Base-by-base conservation (phyloP, 805 yeast genomes). In the Clavispora santaluciae region DNA sequence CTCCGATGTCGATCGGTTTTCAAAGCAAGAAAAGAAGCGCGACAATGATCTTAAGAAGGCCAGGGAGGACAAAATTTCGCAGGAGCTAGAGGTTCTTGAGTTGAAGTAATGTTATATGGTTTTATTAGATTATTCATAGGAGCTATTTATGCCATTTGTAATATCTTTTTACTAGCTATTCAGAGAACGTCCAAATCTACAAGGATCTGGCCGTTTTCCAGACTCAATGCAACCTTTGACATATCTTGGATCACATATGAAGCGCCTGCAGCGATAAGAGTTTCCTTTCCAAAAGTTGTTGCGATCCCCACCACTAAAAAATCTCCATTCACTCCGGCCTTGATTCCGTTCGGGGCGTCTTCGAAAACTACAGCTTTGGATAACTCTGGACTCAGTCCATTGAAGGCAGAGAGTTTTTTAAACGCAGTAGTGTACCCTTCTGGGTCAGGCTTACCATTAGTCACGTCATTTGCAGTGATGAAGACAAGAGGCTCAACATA, bases 1-100 rank as follows among this genome's bases (percentile, higher is more conserved):
- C 13, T 43, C 42, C 16, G 55, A 51, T 28, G 41, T 39, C 4
- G 52, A 49, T 15, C 34, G 53, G 5, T 51, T 51, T 21, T 40
- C 48, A 7, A 41, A 43, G 20, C 40, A 43, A 2, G 70, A 66
- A 25, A 67, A 65, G 43, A 59, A 59, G 41, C 57, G 72, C 38
- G 61, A 64, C 9, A 63, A 55, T 33, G 59, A 54, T 40, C 57
- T 65, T 35, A 64, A 61, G 41, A 68, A 67, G 47, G 72, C 66
- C 13, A 55, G 73, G 41, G 59, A 51, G 16, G 49, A 62, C 25
- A 69, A 69, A 46, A 31, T 66, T 12, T 49, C 57, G 5, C 62
- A 63, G 31, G 56, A 62, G 36, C 49, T 69, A 41, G 61, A 60
- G 8, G 63, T 55, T 9, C 55, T 67, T 35, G 49, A 50, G 8